Evolutionary conservation across 345 rosid species (phyloP).

Genomic region (Gossypium australe): DNA sequence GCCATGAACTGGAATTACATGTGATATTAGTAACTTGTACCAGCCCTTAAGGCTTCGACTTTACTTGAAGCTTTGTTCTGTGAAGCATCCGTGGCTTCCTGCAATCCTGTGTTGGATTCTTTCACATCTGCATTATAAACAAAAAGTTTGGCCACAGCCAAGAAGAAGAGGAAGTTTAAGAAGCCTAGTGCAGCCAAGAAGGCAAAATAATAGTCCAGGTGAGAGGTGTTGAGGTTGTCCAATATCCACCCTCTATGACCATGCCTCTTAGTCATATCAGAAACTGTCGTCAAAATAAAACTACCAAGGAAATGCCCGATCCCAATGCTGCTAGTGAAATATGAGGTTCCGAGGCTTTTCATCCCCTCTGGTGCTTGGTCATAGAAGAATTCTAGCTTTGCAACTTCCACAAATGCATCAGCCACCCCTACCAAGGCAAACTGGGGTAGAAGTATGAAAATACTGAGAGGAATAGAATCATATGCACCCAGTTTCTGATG

Average conservation of each 20-base stretch:
- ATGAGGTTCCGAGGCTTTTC: slow-evolving; percentile 83
- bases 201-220: slow-evolving; percentile 55
- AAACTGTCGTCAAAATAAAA: slow-evolving; percentile 45
- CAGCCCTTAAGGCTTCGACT: neutral
- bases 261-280: slow-evolving; percentile 38
- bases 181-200: slow-evolving; percentile 48
- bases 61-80: neutral
- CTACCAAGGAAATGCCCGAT: slow-evolving; percentile 64
- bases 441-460: slow-evolving; percentile 63
- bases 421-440: slow-evolving; percentile 66
- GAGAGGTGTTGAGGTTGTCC: slow-evolving; percentile 68
- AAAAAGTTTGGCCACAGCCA: slow-evolving; percentile 48
- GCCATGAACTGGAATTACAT: neutral
- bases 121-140: slow-evolving; percentile 47
- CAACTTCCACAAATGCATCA: slow-evolving; percentile 61
- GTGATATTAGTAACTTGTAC: neutral
- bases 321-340: slow-evolving; percentile 52
- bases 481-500: slow-evolving; percentile 18
- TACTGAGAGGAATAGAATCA: slow-evolving; percentile 48
- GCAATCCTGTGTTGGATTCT: slow-evolving; percentile 15
- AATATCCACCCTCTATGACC: slow-evolving; percentile 61
- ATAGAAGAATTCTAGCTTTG: slow-evolving; percentile 84
- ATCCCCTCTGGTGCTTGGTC: slow-evolving; percentile 79
- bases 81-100: slow-evolving; percentile 7
- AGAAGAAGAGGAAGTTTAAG: slow-evolving; percentile 48